phyloP scores from a whole-genome alignment of 2,329 filamentous ascomycete genomes.

The Hypomyces perniciosus region DNA sequence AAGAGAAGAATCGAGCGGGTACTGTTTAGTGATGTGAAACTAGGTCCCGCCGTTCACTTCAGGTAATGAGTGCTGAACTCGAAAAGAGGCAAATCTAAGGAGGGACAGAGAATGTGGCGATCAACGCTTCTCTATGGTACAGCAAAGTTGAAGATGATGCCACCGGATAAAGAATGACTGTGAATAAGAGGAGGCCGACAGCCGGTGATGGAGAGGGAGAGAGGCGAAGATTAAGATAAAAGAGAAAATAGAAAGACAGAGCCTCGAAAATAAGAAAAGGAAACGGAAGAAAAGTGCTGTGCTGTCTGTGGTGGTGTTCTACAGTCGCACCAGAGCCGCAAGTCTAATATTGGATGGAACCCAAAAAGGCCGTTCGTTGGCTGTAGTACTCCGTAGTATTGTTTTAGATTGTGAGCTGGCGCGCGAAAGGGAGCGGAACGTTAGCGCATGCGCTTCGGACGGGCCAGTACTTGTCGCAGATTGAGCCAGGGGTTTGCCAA shows the following conservation, averaged over 20 bases:
- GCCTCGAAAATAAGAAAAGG: conserved; percentile 11
- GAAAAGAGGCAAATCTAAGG: not conserved
- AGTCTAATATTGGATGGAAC: no score
- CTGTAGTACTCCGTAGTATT: no score
- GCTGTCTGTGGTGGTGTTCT: conserved; percentile 6
- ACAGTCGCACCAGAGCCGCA: not conserved
- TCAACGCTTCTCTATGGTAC: conserved; percentile 27
- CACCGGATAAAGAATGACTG: conserved; percentile 16
- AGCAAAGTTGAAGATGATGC: conserved; percentile 19
- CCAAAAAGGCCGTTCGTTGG: no score
- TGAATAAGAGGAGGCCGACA: conserved; percentile 14
- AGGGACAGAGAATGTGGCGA: conserved; percentile 22
- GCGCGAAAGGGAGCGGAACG: no score
- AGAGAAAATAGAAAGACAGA: conserved; percentile 13
- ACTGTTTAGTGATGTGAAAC: conserved; percentile 1
- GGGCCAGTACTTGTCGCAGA: no score
- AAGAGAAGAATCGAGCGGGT: no score
- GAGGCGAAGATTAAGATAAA: conserved; percentile 15
- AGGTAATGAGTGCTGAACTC: not conserved
- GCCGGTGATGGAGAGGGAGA: conserved; percentile 9
- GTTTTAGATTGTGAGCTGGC: no score
- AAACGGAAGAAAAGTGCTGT: conserved; percentile 6
- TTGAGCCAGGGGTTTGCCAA: no score
- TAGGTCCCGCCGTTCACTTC: conserved; percentile 10
- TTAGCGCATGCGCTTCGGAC: no score